Percentiles rank a stretch among this genome's conserved stretches.
Conservation (phyloP, 495 filamentous ascomycete species). For the Aeminium ludgeri region DNA sequence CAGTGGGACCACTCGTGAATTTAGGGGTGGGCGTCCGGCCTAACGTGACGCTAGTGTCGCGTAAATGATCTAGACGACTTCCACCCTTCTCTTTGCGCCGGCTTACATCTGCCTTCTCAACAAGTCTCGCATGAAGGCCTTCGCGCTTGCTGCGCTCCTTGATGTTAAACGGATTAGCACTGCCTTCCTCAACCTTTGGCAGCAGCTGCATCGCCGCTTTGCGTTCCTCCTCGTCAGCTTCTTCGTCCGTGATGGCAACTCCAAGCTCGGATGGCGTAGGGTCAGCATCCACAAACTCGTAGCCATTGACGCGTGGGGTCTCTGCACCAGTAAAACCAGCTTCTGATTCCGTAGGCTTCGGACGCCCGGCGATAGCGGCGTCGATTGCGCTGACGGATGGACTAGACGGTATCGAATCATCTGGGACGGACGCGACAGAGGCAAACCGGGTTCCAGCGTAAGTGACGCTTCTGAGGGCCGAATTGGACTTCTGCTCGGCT, state of each 20-base stretch:
- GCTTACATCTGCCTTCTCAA: conserved; percentile 50
- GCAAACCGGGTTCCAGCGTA: conserved; percentile 57
- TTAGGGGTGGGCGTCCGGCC: conserved; percentile 46
- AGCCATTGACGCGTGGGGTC: conserved; percentile 82
- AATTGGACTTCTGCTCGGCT: conserved; percentile 52
- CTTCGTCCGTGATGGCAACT: conserved; percentile 8
- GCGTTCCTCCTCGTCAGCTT: conserved; percentile 14
- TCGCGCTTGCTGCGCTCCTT: conserved; percentile 61
- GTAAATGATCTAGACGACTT: conserved; percentile 26
- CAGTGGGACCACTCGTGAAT: conserved; percentile 40
- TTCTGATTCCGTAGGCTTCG: conserved; percentile 47
- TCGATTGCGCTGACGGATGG: conserved; percentile 74
- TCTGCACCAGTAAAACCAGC: conserved; percentile 45
- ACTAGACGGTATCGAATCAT: conserved; percentile 39
- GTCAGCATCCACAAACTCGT: conserved; percentile 79
- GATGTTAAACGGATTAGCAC: conserved; percentile 67
- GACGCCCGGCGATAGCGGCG: conserved; percentile 68
- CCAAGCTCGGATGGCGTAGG: conserved; percentile 20
- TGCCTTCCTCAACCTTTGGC: conserved; percentile 36
- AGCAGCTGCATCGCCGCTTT: conserved; percentile 23
- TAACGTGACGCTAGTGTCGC: conserved; percentile 11
- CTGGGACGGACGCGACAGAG: conserved; percentile 20
- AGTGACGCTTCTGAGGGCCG: conserved; percentile 57
- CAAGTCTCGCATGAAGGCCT: conserved; percentile 74
- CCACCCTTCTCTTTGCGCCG: conserved; percentile 41